These are phyloP conservation scores for Omphalea diandra DNA, from an alignment of 441 rosid species.

Conservation along the genomic window DNA sequence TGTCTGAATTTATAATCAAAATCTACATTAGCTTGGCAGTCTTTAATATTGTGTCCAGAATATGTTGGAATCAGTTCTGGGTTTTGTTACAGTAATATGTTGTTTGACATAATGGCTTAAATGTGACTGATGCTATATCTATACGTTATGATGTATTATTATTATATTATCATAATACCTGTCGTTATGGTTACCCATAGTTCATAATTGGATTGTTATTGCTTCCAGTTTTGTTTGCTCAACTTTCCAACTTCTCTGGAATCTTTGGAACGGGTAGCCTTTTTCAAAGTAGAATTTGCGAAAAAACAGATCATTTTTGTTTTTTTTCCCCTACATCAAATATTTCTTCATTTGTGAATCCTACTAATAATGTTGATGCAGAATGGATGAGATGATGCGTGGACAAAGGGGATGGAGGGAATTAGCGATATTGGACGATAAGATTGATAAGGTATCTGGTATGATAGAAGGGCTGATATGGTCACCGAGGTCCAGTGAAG, in stretches of 20 bases:
- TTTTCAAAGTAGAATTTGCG: not conserved
- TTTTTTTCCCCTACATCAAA: not conserved
- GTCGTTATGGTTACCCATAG: not conserved
- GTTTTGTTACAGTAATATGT: not conserved
- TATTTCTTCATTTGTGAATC: not conserved
- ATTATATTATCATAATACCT: not conserved
- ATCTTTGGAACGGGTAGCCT: not conserved
- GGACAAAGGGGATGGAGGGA: slow-evolving; percentile 97
- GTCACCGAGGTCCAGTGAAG: slow-evolving; percentile 63
- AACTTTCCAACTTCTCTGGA: not conserved
- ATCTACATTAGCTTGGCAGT: not conserved
- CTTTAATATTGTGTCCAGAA: too few species aligned
- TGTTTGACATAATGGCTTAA: not conserved
- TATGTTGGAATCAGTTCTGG: not conserved
- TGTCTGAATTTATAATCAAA: not conserved
- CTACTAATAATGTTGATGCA: slow-evolving; percentile 27
- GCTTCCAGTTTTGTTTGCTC: slow-evolving; percentile 4
- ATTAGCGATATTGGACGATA: slow-evolving; percentile 72
- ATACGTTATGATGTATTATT: not conserved
- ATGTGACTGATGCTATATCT: slow-evolving; percentile 1
- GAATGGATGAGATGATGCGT: slow-evolving; percentile 98
- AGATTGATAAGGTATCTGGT: slow-evolving; percentile 66
- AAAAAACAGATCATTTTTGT: not conserved
- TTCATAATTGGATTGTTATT: not conserved
- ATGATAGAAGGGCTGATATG: slow-evolving; percentile 86